Percentiles rank a stretch among this genome's conserved stretches.
Evolutionary conservation across 2,329 filamentous ascomycete genomes (phyloP).

Genomic region (Drechslerella dactyloides): DNA sequence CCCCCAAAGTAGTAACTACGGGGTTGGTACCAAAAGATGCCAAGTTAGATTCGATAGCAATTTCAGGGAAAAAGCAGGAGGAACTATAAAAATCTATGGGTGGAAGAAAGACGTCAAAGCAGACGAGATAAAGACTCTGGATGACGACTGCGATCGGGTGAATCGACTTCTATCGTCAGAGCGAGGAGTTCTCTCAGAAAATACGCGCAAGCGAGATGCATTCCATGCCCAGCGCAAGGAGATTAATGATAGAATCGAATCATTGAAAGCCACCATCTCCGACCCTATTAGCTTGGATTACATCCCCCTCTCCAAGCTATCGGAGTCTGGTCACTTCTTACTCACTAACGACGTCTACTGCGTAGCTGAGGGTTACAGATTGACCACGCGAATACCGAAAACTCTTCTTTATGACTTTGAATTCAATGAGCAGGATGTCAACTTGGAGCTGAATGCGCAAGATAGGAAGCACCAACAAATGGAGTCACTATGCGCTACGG

Average conservation of each 20-base stretch:
- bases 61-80: background rate
- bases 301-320: background rate
- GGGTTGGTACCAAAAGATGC: background rate
- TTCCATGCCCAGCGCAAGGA: background rate
- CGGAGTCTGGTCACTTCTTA: conserved; percentile 6
- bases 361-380: conserved; percentile 4
- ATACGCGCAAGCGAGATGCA: background rate
- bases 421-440: background rate
- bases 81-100: conserved; percentile 6
- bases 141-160: background rate
- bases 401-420: conserved; percentile 1
- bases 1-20: background rate
- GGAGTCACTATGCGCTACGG: background rate
- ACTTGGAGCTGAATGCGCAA: background rate
- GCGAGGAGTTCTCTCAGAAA: background rate
- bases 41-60: background rate
- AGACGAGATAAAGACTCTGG: conserved; percentile 9
- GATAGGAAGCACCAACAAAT: conserved; percentile 12
- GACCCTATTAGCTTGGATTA: conserved; percentile 1
- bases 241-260: background rate
- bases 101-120: conserved; percentile 10
- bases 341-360: conserved; percentile 19
- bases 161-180: background rate
- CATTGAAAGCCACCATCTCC: background rate
- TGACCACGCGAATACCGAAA: background rate